Evolutionary conservation across 2,329 filamentous ascomycete species (phyloP).

Genomic region (Colletotrichum sp.): DNA sequence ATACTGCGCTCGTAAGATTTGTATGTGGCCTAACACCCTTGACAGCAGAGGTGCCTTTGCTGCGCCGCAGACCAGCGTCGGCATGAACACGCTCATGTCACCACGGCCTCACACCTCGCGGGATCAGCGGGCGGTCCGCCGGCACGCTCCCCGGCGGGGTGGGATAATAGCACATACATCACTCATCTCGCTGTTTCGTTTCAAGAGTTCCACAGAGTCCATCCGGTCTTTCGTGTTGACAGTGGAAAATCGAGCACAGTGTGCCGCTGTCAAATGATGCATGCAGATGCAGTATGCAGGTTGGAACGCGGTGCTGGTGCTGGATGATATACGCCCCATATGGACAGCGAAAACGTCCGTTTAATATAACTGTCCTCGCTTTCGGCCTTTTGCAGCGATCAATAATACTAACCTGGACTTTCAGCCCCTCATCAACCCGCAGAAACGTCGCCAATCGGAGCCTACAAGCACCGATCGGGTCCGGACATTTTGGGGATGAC

Average conservation of each 20-base stretch:
- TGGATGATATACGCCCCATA: neutral
- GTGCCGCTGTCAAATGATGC: neutral
- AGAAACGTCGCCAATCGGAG: neutral
- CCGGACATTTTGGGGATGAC: slow-evolving; percentile 22
- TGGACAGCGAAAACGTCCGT: neutral
- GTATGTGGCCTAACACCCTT: neutral
- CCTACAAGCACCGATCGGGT: neutral
- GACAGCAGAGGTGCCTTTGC: neutral
- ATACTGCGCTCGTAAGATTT: neutral
- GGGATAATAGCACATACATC: neutral
- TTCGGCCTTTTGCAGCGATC: neutral
- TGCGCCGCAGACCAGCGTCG: neutral
- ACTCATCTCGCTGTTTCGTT: neutral
- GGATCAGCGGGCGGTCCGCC: neutral
- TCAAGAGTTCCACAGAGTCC: neutral
- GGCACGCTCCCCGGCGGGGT: neutral
- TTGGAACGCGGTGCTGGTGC: neutral
- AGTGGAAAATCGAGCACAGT: neutral
- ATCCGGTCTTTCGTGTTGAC: neutral
- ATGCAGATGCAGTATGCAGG: neutral
- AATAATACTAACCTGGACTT: neutral
- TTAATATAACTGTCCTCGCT: neutral
- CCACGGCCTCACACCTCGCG: neutral
- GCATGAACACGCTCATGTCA: neutral
- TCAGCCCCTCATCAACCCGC: neutral